phyloP scores from a whole-genome alignment of 75 land plant genomes.

The Adiantum capillusveneris region DNA sequence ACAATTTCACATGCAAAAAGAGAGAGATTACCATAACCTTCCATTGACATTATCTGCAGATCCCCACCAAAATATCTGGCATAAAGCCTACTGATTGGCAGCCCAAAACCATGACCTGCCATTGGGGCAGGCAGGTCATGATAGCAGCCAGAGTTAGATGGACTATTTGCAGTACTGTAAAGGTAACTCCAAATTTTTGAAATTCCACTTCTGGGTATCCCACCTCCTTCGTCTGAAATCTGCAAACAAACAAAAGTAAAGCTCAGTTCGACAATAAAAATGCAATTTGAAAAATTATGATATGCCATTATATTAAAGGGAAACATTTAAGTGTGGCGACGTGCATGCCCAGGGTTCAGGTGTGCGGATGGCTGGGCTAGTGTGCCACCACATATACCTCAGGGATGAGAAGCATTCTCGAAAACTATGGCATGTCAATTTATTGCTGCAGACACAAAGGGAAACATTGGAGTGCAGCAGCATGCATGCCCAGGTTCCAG shows the following conservation, averaged over 20 bases:
- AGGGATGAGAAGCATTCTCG: too few species aligned
- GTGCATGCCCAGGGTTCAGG: too few species aligned
- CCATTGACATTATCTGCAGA: conserved; percentile 35
- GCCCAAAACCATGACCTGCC: conserved; percentile 41
- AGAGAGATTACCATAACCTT: conserved; percentile 29
- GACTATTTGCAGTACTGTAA: conserved; percentile 43
- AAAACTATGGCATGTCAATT: too few species aligned
- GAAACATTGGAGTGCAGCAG: too few species aligned
- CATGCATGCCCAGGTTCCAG: too few species aligned
- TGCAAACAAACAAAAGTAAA: not conserved
- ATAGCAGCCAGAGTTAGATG: conserved; percentile 9
- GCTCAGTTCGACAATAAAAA: too few species aligned
- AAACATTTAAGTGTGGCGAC: too few species aligned
- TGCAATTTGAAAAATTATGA: too few species aligned
- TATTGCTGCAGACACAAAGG: too few species aligned
- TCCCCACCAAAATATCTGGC: conserved; percentile 44
- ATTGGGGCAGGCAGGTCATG: conserved; percentile 25
- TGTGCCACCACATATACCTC: too few species aligned
- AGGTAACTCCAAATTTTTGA: conserved; percentile 51
- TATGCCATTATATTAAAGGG: too few species aligned
- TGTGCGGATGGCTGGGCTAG: too few species aligned
- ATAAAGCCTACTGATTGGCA: conserved; percentile 36
- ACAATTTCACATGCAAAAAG: not conserved
- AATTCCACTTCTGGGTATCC: conserved; percentile 49
- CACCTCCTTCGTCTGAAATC: conserved; percentile 59